A percentile compares a stretch with the other conserved stretches of the same genome.
These are phyloP conservation scores for Plasmodium vivax DNA, from an alignment of 169 alveolate species.

Conservation along the genomic window DNA sequence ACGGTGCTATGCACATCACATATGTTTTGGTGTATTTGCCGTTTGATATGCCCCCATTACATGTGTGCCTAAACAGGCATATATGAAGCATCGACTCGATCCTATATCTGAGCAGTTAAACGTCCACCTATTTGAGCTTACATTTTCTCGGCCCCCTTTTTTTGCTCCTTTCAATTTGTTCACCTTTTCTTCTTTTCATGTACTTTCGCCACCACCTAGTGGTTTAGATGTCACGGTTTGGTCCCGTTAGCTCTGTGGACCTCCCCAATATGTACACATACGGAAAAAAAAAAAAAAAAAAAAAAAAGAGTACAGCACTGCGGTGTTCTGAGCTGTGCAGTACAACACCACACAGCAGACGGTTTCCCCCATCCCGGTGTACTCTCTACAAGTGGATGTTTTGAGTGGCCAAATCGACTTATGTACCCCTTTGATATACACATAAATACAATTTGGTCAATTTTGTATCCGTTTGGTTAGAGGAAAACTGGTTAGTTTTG, in stretches of 20 bases:
- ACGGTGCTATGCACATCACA: neutral
- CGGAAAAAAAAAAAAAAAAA: too few relatives aligned
- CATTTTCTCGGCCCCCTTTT: neutral
- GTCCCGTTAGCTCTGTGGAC: neutral
- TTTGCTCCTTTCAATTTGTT: neutral
- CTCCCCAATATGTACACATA: neutral
- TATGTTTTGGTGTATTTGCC: neutral
- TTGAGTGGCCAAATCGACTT: neutral
- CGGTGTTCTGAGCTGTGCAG: neutral
- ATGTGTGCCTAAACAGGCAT: neutral
- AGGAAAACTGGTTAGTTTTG: neutral
- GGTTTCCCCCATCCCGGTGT: neutral
- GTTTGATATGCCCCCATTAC: neutral
- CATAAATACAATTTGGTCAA: neutral
- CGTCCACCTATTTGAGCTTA: neutral
- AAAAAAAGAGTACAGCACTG: neutral
- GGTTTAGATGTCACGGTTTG: neutral
- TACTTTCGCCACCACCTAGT: neutral
- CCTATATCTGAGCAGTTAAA: neutral
- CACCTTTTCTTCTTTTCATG: neutral
- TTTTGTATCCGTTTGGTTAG: neutral
- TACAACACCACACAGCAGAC: neutral
- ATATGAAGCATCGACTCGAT: neutral
- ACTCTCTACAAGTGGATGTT: neutral
- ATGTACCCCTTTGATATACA: neutral